These are phyloP conservation scores for Boletus hoseneyae DNA, from an alignment of 1,284 basidiomycete genomes.

Conservation along the genomic window DNA sequence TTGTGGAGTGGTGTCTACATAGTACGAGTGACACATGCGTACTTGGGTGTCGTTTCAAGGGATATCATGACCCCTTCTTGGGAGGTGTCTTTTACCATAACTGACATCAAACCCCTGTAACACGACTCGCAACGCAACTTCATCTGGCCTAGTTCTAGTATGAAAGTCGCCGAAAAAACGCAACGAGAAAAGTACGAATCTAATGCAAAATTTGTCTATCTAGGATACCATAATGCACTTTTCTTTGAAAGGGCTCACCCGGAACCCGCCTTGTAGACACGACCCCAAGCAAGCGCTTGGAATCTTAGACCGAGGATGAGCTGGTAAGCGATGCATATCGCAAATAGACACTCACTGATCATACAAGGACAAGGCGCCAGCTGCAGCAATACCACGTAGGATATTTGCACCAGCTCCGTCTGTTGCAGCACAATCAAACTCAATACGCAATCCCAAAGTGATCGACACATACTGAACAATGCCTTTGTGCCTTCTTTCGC, in stretches of 20 bases:
- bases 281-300: constrained; percentile 42
- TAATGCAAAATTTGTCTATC: not conserved
- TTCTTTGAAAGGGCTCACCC: constrained; percentile 15
- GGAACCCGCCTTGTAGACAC: constrained; percentile 39
- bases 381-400: constrained; percentile 65
- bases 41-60: not conserved
- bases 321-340: not conserved
- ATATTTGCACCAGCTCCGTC: constrained; percentile 60
- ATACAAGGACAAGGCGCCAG: constrained; percentile 67
- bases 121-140: not conserved
- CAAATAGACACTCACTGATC: constrained; percentile 49
- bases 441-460: not conserved
- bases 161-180: not conserved
- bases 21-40: constrained; percentile 23
- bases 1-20: constrained; percentile 15
- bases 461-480: constrained; percentile 47
- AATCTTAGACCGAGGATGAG: constrained; percentile 31
- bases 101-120: not conserved
- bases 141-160: not conserved
- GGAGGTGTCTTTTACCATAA: not conserved
- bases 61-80: constrained; percentile 5
- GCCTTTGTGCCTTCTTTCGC: constrained; percentile 54
- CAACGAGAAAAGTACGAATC: not conserved
- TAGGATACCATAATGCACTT: not conserved
- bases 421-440: constrained; percentile 12